Base-by-base conservation (phyloP, 148 eudicot species). In the Chenopodium quinoa region DNA sequence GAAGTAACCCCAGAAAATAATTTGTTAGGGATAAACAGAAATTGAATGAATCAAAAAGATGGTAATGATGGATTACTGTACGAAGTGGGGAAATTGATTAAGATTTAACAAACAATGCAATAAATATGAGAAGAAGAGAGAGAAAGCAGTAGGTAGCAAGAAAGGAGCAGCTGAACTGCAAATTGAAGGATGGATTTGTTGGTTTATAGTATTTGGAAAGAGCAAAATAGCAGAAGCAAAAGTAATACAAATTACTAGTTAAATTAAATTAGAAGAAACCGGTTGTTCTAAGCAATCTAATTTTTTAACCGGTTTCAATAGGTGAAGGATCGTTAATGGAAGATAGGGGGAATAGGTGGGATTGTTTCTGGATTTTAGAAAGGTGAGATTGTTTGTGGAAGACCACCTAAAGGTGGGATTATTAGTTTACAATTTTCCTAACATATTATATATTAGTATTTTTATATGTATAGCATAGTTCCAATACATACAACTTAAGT, bases 151-250 rank as follows among this genome's bases (percentile, higher is more conserved):
- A 56, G 62, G 65, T 62, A 88, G 84, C 54, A 83, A 67, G 92
- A 91, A 84, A 79, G 86, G 54, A 83, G 89, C 89, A 89, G 89
- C 77, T 89, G 86, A 94, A 91, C 89, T 78, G 80, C 62, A 77
- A 76, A 67, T 67, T 75, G 75, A 86, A 69, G 75, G 73, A 70
- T 40, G 72, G 63, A 62, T 72, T 62, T 48, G 44, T 60, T 69
- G 76, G 76, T 9, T 52, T 82, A 31, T 47, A 60, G 81, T 47
- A 50, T n/a, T 71, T 82, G 72, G 77, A 71, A 82, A 56, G 62
- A 56, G 16, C 17, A 56, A 19, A 56, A 56, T 14, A 56, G 20
- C 19, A 56, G 62, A 14, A 17, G 62, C 16, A 56, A 56, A 13
- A 14, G 62, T 56, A 56, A 7, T 56, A 56, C 62, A 3, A 17